A percentile compares a stretch with the other conserved stretches of the same genome.
These are phyloP conservation scores for Suhomyces prunicola DNA, from an alignment of 805 yeast species.

Conservation along the genomic window DNA sequence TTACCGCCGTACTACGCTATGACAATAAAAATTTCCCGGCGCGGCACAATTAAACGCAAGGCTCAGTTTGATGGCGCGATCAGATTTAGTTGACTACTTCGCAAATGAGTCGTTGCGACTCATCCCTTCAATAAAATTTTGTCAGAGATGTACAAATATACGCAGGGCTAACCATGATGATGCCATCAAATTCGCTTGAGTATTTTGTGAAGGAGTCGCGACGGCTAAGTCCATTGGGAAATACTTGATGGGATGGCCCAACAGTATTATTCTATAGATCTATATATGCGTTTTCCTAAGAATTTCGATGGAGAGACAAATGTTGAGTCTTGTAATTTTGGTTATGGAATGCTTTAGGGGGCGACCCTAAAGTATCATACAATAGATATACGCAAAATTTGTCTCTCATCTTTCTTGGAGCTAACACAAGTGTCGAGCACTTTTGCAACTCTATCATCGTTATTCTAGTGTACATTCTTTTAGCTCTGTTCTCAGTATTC, in stretches of 20 bases:
- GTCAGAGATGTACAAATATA: not conserved
- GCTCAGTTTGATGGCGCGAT: not conserved
- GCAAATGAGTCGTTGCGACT: not conserved
- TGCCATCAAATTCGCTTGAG: not conserved
- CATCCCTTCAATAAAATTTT: no score
- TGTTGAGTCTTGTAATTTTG: not conserved
- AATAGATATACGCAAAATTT: not conserved
- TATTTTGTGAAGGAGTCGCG: not conserved
- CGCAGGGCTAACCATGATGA: not conserved
- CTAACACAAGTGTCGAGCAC: not conserved
- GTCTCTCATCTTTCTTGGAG: not conserved
- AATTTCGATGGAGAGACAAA: not conserved
- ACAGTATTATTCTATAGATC: not conserved
- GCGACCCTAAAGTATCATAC: not conserved
- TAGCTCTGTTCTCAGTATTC: not conserved
- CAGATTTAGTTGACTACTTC: not conserved
- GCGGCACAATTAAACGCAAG: not conserved
- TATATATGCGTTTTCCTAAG: not conserved
- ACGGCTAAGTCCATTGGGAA: not conserved
- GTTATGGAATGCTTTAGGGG: not conserved
- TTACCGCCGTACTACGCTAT: no score
- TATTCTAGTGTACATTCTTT: not conserved
- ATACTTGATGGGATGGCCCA: not conserved
- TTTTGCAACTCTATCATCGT: not conserved
- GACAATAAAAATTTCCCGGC: not conserved